Evolutionary conservation across 148 eudicot genomes (phyloP), one percentile per base, ranked within the genome.

Genomic region (Rhododendron henanense): DNA sequence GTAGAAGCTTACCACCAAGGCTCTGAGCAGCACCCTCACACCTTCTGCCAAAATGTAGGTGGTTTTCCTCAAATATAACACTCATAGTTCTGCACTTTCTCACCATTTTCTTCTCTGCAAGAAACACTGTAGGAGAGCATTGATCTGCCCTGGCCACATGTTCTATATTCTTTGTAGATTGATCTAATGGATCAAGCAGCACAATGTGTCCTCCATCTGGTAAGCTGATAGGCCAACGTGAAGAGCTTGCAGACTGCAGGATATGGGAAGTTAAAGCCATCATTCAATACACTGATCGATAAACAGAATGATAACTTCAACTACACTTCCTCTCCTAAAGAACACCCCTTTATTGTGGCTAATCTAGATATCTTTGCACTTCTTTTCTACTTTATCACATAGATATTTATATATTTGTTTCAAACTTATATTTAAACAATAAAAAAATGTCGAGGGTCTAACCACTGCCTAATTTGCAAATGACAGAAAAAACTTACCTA

Each of bases 211-310:
- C 28, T 63, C 69, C 28, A 23, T 63, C 28, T 21, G 69, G 69
- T 63, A 21, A 63, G 7, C 28, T 28, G 11, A 23, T 21, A 63
- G 63, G 23, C 63, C 63, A 57, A 18, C 63, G 5, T 57, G n/a
- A 57, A 4, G 63, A 57, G 63, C 63, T 57, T 3, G 63, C 63
- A 57, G 23, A 57, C 63, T 57, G 63, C 63, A 57, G 5, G 3
- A 57, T 57, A 3, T 15, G 6, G 5, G 63, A 3, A 57, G 63
- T 57, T 57, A 6, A 18, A 57, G 71, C 25, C 25, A 63, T 21
- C 2, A 23, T 1, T 23, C 25, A 21, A 1, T 7, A 6, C 0
- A 1, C 0, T 1, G 2, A 59, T 4, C 25, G n/a, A 59, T 21
- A 59, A 6, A 6, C 67, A 59, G 25, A 59, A 59, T 21, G n/a